These are phyloP conservation scores for Kalmusia sp. DNA, from an alignment of 2,329 filamentous ascomycete genomes.

Conservation along the genomic window DNA sequence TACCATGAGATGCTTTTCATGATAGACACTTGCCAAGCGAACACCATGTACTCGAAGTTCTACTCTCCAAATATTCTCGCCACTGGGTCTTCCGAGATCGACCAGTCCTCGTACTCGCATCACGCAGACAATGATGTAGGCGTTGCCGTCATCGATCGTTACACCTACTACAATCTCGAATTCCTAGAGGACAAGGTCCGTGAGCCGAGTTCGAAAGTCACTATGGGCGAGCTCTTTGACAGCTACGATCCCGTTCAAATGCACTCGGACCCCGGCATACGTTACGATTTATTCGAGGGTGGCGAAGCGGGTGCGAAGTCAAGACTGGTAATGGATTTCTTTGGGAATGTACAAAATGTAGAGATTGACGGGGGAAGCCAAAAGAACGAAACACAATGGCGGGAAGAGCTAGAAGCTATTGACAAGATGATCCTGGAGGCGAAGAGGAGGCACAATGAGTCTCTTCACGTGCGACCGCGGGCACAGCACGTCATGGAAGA, in stretches of 20 bases:
- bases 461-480: slow-evolving; percentile 26
- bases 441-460: slow-evolving; percentile 49
- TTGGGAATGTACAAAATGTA: slow-evolving; percentile 96
- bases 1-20: slow-evolving; percentile 99
- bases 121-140: slow-evolving; percentile 98
- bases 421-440: slow-evolving; percentile 65
- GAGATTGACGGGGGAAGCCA: slow-evolving; percentile 73
- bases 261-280: slow-evolving; percentile 87
- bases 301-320: slow-evolving; percentile 79
- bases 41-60: slow-evolving; percentile 98
- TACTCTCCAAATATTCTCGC: slow-evolving; percentile 99
- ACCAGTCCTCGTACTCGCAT: slow-evolving; percentile 96
- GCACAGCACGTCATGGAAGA: slow-evolving; percentile 32
- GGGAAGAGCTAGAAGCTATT: slow-evolving; percentile 78
- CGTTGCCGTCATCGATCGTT: slow-evolving; percentile 96
- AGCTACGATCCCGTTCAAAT: slow-evolving; percentile 96
- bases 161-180: slow-evolving; percentile 98
- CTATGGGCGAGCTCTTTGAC: slow-evolving; percentile 92
- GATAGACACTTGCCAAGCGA: slow-evolving; percentile 99
- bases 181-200: slow-evolving; percentile 91
- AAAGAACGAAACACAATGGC: slow-evolving; percentile 54
- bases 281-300: slow-evolving; percentile 93
- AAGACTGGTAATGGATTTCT: slow-evolving; percentile 92
- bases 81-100: slow-evolving; percentile 93
- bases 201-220: slow-evolving; percentile 85